Evolutionary conservation across 202 grass and related monocot species (phyloP), one percentile per base, ranked within the genome.

Genomic region (Panicum hallii): DNA sequence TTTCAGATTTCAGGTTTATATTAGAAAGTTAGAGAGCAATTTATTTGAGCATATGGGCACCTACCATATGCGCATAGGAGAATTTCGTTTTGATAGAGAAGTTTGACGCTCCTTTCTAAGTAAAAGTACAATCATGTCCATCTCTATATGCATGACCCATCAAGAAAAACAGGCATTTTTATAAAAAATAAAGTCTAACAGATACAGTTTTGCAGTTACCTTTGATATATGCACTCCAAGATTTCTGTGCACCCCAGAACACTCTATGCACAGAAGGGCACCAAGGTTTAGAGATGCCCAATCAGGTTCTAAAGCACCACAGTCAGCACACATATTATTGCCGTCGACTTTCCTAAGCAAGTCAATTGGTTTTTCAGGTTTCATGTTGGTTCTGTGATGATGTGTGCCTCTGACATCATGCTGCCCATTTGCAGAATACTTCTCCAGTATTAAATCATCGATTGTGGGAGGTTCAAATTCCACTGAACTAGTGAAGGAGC

Each of bases 211-310:
- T 11, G 71, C 44, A 70, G 28, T 88, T 88, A 96, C 97, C 97
- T 99, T 99, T 19, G 97, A 99, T 82, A 99, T 99, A 85, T 99
- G 97, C 62, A 99, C 97, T 62, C 97, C 97, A 50, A 99, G 97
- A 94, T 99, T 96, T 54, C 97, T 82, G 76, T 99, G 97, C 63
- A 92, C 97, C 40, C 97, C 97, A 86, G 97, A 99, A 87, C 97
- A 99, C 86, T 96, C 97, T 58, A 99, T 99, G 84, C 97, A 99
- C 60, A 99, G 82, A 86, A 99, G 93, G 70, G 93, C 92, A 42
- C 97, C 97, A 17, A 99, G 93, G 60, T 99, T 99, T 68, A 99
- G 80, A 4, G 97, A 99, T 42, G 97, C 93, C 97, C 97, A 99
- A 83, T 99, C 97, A 84, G 97, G 97, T 72, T 89, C 93, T 34